Base-by-base conservation (phyloP, 495 filamentous ascomycete species). In the Neurospora sp. region DNA sequence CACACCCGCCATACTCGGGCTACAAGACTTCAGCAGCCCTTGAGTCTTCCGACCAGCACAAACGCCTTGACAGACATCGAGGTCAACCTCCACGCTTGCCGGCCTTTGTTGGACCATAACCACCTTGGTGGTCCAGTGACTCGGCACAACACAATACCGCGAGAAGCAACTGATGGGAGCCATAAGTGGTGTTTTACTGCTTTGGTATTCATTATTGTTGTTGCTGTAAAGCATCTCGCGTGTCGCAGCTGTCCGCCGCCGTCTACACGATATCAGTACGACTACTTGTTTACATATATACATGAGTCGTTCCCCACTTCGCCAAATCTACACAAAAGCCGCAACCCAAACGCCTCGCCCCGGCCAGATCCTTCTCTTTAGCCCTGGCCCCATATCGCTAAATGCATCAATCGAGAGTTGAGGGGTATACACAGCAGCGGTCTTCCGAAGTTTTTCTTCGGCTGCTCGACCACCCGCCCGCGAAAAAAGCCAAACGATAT, bases 401-500 rank as follows among this genome's bases (percentile, higher is more conserved):
- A 81, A 80, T 76, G 75, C 76, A 79, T 80, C 75, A 78, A 76
- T 40, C 44, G 74, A 79, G 76, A 76, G 75, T 75, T 76, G 74
- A 75, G 76, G 77, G 78, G 69, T 76, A 76, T 78, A 77, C 72
- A 79, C 39, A 66, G 72, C 73, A 76, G 71, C 37, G 62, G 69
- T 71, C 38, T 39, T 23, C 38, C 40, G 62, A 66, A 66, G n/a
- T n/a, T 6, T 27, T 71, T 48, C 54, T 74, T 72, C 72, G 59
- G 38, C 20, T 31, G 70, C 69, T 71, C 69, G n/a, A 31, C 42
- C 72, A 69, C 70, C 18, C 39, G 54, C 54, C 54, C 54, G 54
- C 54, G 54, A 66, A 66, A 62, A 62, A 66, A 66, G 27, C 54
- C 23, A 66, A 66, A 66, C 14, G 54, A 66, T 66, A 14, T 59